A percentile compares a stretch with the other conserved stretches of the same genome.
These are phyloP conservation scores for Cydonia oblonga DNA, from an alignment of 331 rosid genomes.

Conservation along the genomic window DNA sequence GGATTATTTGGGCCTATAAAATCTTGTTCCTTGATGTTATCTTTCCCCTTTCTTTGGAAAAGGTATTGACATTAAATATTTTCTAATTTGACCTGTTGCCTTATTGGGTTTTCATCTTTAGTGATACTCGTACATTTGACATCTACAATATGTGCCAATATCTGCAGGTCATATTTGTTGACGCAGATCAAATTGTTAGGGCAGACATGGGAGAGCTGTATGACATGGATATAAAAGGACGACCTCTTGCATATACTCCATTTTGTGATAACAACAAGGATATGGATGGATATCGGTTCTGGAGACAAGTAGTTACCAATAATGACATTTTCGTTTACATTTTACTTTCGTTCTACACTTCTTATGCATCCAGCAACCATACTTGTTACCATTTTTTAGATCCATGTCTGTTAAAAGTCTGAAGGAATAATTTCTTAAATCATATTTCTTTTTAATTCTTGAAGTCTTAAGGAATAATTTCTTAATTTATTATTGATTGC, in stretches of 20 bases:
- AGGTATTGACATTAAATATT: slow-evolving; percentile 37
- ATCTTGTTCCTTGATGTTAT: slow-evolving; percentile 96
- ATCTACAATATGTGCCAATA: slow-evolving; percentile 1
- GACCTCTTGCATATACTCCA: slow-evolving; percentile 90
- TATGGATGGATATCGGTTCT: slow-evolving; percentile 97
- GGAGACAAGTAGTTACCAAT: slow-evolving; percentile 75
- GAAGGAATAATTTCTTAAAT: too few relatives aligned
- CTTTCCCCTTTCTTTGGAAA: slow-evolving; percentile 93
- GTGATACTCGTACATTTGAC: slow-evolving; percentile 8
- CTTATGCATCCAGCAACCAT: background rate
- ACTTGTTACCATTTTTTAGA: background rate
- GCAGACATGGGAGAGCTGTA: slow-evolving; percentile 98
- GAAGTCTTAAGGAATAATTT: too few relatives aligned
- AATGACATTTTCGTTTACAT: background rate
- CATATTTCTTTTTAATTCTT: too few relatives aligned
- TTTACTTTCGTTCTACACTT: slow-evolving; percentile 1
- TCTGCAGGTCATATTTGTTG: slow-evolving; percentile 94
- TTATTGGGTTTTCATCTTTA: slow-evolving; percentile 13
- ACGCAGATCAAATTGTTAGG: slow-evolving; percentile 91
- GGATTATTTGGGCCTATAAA: slow-evolving; percentile 99
- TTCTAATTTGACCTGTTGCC: background rate
- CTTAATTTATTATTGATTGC: background rate
- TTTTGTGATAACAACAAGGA: slow-evolving; percentile 96
- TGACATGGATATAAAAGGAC: slow-evolving; percentile 95
- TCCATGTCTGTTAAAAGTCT: background rate